Evolutionary conservation across 2,329 filamentous ascomycete species (phyloP).

Genomic region (Fusarium floridanum): DNA sequence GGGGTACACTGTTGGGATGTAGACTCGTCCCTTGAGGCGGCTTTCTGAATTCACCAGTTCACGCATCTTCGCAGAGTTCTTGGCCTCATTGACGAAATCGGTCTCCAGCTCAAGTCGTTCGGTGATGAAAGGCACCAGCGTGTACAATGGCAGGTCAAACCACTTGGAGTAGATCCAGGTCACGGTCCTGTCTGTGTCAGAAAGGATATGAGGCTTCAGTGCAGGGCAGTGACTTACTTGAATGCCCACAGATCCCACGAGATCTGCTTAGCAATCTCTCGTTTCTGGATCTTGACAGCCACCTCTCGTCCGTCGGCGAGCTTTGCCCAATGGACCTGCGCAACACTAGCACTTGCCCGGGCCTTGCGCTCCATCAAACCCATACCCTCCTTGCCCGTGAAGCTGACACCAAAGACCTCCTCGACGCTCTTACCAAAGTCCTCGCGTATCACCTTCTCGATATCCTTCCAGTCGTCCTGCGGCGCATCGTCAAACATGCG

Average conservation of each 20-base stretch:
- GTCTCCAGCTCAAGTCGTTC: constrained; percentile 94
- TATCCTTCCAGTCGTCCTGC: constrained; percentile 88
- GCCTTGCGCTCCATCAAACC: constrained; percentile 72
- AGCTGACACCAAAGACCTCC: constrained; percentile 93
- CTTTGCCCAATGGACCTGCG: constrained; percentile 95
- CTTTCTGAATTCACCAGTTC: constrained; percentile 80
- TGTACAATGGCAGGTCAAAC: constrained; percentile 95
- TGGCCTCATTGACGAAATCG: constrained; percentile 92
- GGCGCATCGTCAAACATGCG: constrained; percentile 98
- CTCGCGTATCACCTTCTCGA: constrained; percentile 85
- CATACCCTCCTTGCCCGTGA: constrained; percentile 76
- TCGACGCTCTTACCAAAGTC: constrained; percentile 91
- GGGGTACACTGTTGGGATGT: constrained; percentile 86
- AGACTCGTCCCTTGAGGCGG: constrained; percentile 82
- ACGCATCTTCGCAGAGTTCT: constrained; percentile 89
- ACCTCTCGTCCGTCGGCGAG: constrained; percentile 90
- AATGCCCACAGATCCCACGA: constrained; percentile 97
- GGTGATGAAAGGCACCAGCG: constrained; percentile 90
- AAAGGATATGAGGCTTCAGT: neutral
- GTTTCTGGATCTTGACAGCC: constrained; percentile 96
- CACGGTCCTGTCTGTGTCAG: constrained; percentile 70
- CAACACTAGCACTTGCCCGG: constrained; percentile 87
- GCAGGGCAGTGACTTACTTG: constrained; percentile 67
- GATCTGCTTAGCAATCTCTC: constrained; percentile 91
- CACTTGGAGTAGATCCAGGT: constrained; percentile 84